Conservation (phyloP, 2,329 filamentous ascomycete genomes). For the Talaromyces sp. region DNA sequence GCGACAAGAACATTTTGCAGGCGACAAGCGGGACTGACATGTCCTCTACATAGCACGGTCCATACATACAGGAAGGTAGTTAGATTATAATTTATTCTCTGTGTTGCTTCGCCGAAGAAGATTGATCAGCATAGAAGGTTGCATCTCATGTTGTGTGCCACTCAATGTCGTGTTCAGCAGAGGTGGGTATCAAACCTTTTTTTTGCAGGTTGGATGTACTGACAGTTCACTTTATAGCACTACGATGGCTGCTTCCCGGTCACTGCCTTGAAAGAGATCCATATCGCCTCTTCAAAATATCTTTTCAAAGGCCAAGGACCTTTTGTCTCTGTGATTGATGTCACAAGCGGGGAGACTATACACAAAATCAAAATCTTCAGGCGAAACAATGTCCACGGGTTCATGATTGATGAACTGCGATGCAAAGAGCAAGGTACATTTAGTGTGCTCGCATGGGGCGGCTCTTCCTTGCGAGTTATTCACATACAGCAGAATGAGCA, state of each 20-base stretch:
- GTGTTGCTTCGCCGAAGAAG: too few species aligned
- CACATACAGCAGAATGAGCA: conserved; percentile 22
- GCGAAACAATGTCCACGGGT: conserved; percentile 40
- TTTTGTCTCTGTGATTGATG: conserved; percentile 33
- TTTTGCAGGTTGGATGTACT: conserved; percentile 15
- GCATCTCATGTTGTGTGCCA: not conserved
- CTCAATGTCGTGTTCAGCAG: conserved; percentile 16
- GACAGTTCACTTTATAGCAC: conserved; percentile 27
- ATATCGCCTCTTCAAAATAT: conserved; percentile 26
- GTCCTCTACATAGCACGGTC: not conserved
- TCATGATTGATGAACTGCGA: conserved; percentile 28
- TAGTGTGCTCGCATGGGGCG: conserved; percentile 65
- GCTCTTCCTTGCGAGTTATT: conserved; percentile 52
- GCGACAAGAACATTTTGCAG: not conserved
- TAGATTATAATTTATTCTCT: too few species aligned
- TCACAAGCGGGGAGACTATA: conserved; percentile 28
- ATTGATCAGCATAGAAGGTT: too few species aligned
- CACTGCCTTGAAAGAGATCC: conserved; percentile 37
- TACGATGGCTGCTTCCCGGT: conserved; percentile 44
- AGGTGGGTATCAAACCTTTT: conserved; percentile 9
- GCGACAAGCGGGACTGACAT: not conserved
- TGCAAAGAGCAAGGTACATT: conserved; percentile 19
- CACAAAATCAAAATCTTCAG: conserved; percentile 33
- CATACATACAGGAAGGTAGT: too few species aligned
- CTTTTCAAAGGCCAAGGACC: conserved; percentile 42